These are phyloP conservation scores for Scutellaria barbata DNA, from an alignment of 257 asterid species.

Conservation along the genomic window DNA sequence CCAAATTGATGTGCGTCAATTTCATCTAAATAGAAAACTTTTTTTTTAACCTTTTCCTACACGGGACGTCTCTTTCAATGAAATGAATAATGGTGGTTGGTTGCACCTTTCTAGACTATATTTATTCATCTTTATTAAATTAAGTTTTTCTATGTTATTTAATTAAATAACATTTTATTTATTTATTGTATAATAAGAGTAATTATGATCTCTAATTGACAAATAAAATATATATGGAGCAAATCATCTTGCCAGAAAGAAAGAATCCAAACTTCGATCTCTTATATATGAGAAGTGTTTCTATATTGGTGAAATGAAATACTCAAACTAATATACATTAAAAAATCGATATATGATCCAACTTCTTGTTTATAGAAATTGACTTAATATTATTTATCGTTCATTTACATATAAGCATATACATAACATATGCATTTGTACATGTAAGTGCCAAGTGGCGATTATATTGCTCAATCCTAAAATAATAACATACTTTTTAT, in stretches of 20 bases:
- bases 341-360: no score
- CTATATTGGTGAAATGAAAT: no score
- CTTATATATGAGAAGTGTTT: neutral
- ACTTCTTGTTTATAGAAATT: no score
- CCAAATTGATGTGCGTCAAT: slow-evolving; percentile 21
- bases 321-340: no score
- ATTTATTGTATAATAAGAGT: neutral
- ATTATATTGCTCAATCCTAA: no score
- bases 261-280: neutral
- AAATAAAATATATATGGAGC: neutral
- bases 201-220: neutral
- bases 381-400: no score
- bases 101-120: neutral
- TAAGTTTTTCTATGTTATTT: neutral
- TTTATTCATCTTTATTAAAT: neutral
- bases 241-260: neutral
- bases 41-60: slow-evolving; percentile 3
- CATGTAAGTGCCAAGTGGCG: no score
- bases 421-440: no score
- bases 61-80: slow-evolving; percentile 14
- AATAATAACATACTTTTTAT: no score
- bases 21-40: neutral
- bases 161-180: neutral
- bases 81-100: slow-evolving; percentile 17
- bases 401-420: no score